Percentiles rank a stretch among this genome's conserved stretches.
Evolutionary conservation across 129 eudicot genomes (phyloP).

Genomic region (Helianthus tuberosus): DNA sequence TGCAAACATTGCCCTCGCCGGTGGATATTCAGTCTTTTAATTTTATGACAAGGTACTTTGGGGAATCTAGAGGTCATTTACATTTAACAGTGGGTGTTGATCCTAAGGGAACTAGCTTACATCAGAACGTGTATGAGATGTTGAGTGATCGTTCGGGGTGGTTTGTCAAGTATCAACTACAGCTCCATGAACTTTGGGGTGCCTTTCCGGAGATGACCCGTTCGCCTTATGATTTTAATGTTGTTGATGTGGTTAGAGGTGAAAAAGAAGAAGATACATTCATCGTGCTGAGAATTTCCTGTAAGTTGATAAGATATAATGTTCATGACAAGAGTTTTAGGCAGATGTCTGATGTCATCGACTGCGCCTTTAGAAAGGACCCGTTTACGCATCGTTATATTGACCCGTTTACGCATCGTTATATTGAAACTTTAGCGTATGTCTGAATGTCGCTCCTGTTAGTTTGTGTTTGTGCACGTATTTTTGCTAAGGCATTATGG

Average conservation of each 20-base stretch:
- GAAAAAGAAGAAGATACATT: neutral
- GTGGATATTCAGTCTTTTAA: neutral
- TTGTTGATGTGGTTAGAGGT: neutral
- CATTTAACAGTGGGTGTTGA: neutral
- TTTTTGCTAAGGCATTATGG: too few relatives aligned
- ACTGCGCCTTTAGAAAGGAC: neutral
- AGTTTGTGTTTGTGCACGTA: too few relatives aligned
- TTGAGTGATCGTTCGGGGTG: neutral
- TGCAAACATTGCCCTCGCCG: neutral
- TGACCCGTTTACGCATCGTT: too few relatives aligned
- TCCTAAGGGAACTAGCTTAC: neutral
- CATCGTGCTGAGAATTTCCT: neutral
- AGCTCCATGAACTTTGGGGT: neutral
- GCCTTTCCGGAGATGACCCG: neutral
- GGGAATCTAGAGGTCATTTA: neutral
- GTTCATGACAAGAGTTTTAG: conserved; percentile 10
- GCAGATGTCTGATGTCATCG: neutral
- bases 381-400: too few relatives aligned
- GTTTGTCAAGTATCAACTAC: neutral
- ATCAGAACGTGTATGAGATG: conserved; percentile 1
- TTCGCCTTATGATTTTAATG: neutral
- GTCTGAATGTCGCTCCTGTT: too few relatives aligned
- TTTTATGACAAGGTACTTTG: neutral
- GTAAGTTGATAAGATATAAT: neutral
- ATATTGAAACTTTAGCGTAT: too few relatives aligned